These are phyloP conservation scores for Sporothrix protearum DNA, from an alignment of 2,329 filamentous ascomycete species.

Conservation along the genomic window DNA sequence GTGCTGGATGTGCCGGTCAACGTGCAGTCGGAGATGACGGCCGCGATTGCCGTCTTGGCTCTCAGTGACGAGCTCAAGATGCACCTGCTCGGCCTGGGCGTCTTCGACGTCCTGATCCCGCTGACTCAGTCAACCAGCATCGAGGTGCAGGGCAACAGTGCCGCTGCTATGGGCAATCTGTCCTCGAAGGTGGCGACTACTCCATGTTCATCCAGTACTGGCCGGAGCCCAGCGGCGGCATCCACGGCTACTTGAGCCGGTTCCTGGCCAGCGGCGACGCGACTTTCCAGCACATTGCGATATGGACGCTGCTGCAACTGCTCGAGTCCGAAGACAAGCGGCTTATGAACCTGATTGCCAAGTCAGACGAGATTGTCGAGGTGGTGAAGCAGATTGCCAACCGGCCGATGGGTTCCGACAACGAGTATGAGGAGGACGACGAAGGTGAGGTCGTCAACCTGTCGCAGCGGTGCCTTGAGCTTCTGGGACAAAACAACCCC, in stretches of 20 bases:
- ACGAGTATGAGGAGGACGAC: conserved; percentile 82
- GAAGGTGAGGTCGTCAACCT: conserved; percentile 90
- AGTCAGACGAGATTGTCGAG: conserved; percentile 84
- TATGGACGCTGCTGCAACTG: conserved; percentile 94
- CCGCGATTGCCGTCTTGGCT: conserved; percentile 94
- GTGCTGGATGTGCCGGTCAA: conserved; percentile 89
- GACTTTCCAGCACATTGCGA: conserved; percentile 98
- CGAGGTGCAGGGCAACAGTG: conserved; percentile 97
- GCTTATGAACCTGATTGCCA: conserved; percentile 82
- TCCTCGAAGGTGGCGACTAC: conserved; percentile 97
- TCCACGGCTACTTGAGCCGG: conserved; percentile 88
- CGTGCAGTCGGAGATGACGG: conserved; percentile 98
- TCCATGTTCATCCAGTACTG: conserved; percentile 93
- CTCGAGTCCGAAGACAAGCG: conserved; percentile 91
- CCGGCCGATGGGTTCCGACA: conserved; percentile 80
- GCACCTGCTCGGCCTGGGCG: conserved; percentile 82
- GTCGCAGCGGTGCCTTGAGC: conserved; percentile 83
- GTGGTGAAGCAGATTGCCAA: conserved; percentile 91
- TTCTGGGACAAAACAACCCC: conserved; percentile 70
- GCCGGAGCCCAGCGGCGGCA: conserved; percentile 86
- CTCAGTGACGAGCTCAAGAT: conserved; percentile 94
- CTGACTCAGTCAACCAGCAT: conserved; percentile 93
- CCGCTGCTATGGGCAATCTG: conserved; percentile 88
- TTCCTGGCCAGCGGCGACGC: conserved; percentile 93
- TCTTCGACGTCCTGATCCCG: conserved; percentile 94